Conservation (phyloP, 2,329 filamentous ascomycete genomes). For the Calonectria henricotiae region DNA sequence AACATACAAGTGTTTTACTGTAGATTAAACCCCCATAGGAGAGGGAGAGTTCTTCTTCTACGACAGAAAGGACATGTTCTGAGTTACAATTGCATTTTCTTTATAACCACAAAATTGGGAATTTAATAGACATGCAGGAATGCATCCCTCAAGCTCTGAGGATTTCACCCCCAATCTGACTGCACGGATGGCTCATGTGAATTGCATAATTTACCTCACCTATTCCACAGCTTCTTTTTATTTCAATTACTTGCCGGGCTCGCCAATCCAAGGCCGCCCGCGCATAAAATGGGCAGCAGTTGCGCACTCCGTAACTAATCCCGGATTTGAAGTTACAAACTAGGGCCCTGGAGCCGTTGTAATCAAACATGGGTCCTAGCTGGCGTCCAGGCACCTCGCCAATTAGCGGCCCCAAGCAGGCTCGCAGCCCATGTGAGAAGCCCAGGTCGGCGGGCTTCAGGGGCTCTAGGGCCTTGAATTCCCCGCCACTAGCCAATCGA, state of each 20-base stretch:
- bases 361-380: slow-evolving; percentile 28
- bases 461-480: slow-evolving; percentile 43
- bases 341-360: slow-evolving; percentile 19
- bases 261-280: slow-evolving; percentile 11
- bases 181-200: no score
- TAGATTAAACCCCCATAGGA: no score
- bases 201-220: no score
- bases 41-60: not conserved
- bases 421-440: slow-evolving; percentile 30
- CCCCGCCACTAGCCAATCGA: slow-evolving; percentile 51
- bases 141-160: no score
- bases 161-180: no score
- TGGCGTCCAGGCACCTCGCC: slow-evolving; percentile 29
- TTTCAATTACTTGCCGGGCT: not conserved
- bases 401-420: slow-evolving; percentile 33
- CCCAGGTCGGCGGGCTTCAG: slow-evolving; percentile 25
- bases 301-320: not conserved
- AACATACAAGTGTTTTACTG: not conserved
- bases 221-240: no score
- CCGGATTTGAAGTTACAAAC: slow-evolving; percentile 11
- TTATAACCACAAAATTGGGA: not conserved
- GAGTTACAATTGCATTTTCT: not conserved
- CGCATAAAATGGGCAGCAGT: slow-evolving; percentile 3
- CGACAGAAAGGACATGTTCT: not conserved
- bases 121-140: no score